These are phyloP conservation scores for Punica granatum DNA, from an alignment of 345 rosid genomes.

Conservation along the genomic window DNA sequence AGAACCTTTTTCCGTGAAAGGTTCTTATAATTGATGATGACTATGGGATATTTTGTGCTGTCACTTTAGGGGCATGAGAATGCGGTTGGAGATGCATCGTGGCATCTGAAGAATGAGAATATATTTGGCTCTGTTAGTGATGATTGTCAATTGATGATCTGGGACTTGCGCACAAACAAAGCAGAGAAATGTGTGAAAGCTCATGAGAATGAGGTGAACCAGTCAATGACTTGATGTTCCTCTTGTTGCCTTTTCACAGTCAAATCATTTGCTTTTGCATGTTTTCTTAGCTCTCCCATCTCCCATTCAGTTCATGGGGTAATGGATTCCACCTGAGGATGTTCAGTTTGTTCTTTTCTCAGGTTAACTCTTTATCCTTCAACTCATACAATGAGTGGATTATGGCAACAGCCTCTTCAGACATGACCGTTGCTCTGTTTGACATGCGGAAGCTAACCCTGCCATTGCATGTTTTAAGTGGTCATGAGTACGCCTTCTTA, in stretches of 20 bases:
- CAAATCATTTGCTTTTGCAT: background rate
- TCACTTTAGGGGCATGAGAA: slow-evolving; percentile 58
- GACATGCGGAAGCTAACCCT: slow-evolving; percentile 65
- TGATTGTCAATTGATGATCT: slow-evolving; percentile 75
- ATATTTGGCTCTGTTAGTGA: slow-evolving; percentile 85
- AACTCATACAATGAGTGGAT: slow-evolving; percentile 82
- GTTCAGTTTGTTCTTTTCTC: slow-evolving; percentile 6
- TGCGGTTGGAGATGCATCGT: slow-evolving; percentile 75
- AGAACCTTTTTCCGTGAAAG: too few relatives aligned
- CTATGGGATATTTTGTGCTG: slow-evolving; percentile 11
- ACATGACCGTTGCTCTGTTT: slow-evolving; percentile 68
- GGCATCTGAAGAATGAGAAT: slow-evolving; percentile 82
- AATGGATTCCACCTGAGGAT: too few relatives aligned
- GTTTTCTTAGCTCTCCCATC: background rate
- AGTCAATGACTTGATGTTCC: background rate
- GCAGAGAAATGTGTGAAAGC: slow-evolving; percentile 56
- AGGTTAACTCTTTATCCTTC: slow-evolving; percentile 85
- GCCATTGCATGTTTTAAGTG: slow-evolving; percentile 65
- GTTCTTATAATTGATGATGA: background rate
- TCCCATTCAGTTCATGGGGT: background rate
- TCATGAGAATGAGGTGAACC: slow-evolving; percentile 74
- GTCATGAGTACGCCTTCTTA: slow-evolving; percentile 49
- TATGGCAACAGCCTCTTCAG: slow-evolving; percentile 90
- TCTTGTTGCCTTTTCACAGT: background rate
- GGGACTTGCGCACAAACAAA: slow-evolving; percentile 81